These are phyloP conservation scores for Colletotrichum camelliae DNA, from an alignment of 2,329 filamentous ascomycete genomes.

Conservation along the genomic window DNA sequence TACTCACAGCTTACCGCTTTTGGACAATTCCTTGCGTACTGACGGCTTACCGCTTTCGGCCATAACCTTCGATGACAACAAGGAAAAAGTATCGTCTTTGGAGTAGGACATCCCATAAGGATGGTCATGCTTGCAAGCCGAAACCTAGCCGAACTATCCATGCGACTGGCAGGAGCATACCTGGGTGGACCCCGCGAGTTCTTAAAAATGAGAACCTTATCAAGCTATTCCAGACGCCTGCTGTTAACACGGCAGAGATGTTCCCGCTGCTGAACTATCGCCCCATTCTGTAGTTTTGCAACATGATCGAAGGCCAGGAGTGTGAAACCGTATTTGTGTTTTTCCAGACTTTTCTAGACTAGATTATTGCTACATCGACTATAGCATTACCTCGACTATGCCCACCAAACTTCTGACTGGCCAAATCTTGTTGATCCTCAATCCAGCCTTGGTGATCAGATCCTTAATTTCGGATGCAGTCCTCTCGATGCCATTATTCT, in stretches of 20 bases:
- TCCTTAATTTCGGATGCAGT: slow-evolving; percentile 34
- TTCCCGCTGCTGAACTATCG: not conserved
- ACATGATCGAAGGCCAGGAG: not conserved
- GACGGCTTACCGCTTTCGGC: not conserved
- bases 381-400: slow-evolving; percentile 26
- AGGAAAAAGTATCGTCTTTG: not conserved
- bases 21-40: too few relatives aligned
- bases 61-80: not conserved
- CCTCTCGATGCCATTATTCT: slow-evolving; percentile 41
- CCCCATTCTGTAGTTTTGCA: not conserved
- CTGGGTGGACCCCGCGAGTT: not conserved
- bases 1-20: too few relatives aligned
- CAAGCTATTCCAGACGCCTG: not conserved
- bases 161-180: not conserved
- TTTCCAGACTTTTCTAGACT: not conserved
- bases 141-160: not conserved
- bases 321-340: not conserved
- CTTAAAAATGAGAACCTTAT: not conserved
- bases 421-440: slow-evolving; percentile 35
- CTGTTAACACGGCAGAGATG: not conserved
- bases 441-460: slow-evolving; percentile 31
- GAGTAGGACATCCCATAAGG: not conserved
- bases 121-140: not conserved
- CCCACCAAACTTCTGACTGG: slow-evolving; percentile 35
- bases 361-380: not conserved